Percentiles rank a stretch among this genome's conserved stretches.
Evolutionary conservation across 306 rosid genomes (phyloP).

Genomic region (Arachis stenosperma): DNA sequence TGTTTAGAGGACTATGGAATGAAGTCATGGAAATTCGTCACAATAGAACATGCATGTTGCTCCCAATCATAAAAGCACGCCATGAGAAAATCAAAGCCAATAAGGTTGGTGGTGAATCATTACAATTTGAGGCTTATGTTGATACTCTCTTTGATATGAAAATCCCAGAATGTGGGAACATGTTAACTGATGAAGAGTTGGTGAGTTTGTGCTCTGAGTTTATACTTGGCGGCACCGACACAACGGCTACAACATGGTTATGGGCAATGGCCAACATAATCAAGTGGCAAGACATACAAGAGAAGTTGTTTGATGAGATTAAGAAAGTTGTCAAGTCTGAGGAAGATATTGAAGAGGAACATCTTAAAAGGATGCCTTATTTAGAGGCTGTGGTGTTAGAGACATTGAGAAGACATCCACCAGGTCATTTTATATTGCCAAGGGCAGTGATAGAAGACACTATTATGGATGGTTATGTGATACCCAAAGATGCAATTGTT

Average conservation of each 20-base stretch:
- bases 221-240: slow-evolving; percentile 58
- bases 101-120: background rate
- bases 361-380: slow-evolving; percentile 56
- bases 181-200: slow-evolving; percentile 44
- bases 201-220: slow-evolving; percentile 59
- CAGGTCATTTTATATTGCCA: slow-evolving; percentile 57
- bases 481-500: slow-evolving; percentile 57
- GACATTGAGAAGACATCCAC: slow-evolving; percentile 57
- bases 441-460: slow-evolving; percentile 54
- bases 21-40: slow-evolving; percentile 44
- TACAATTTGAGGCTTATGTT: slow-evolving; percentile 43
- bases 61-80: slow-evolving; percentile 58
- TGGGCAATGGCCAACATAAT: slow-evolving; percentile 66
- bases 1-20: slow-evolving; percentile 48
- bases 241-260: slow-evolving; percentile 47
- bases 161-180: slow-evolving; percentile 38
- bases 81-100: slow-evolving; percentile 9
- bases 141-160: slow-evolving; percentile 53
- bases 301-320: slow-evolving; percentile 50
- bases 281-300: slow-evolving; percentile 52
- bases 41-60: slow-evolving; percentile 38
- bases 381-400: slow-evolving; percentile 57
- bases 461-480: slow-evolving; percentile 43
- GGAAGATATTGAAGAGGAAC: slow-evolving; percentile 56
- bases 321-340: slow-evolving; percentile 31